Conservation (phyloP, 805 yeast genomes). For the Saccharomycopsis olivae region DNA sequence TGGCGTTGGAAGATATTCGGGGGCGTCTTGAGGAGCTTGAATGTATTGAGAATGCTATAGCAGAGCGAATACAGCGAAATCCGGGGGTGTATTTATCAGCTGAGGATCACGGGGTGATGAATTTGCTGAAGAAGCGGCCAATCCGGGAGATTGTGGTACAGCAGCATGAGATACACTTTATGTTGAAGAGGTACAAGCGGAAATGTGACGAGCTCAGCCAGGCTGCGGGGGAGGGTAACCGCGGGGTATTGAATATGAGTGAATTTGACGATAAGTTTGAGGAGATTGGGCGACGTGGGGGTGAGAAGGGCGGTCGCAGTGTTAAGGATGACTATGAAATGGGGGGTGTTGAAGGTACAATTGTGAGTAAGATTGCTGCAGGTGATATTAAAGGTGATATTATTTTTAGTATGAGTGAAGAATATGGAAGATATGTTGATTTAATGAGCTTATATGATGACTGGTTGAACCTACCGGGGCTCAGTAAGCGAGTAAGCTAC, state of each 20-base stretch:
- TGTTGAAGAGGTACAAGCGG: slow-evolving; percentile 36
- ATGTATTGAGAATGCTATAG: slow-evolving; percentile 53
- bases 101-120: slow-evolving; percentile 24
- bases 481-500: too few relatives aligned
- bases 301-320: too few relatives aligned
- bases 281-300: not conserved
- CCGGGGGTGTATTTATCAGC: slow-evolving; percentile 37
- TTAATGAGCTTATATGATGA: slow-evolving; percentile 38
- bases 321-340: slow-evolving; percentile 8
- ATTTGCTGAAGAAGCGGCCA: slow-evolving; percentile 31
- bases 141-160: slow-evolving; percentile 45
- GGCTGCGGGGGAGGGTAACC: too few relatives aligned
- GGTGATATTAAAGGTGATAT: slow-evolving; percentile 37
- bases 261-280: not conserved
- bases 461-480: slow-evolving; percentile 39
- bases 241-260: not conserved
- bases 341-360: slow-evolving; percentile 14
- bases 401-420: slow-evolving; percentile 50
- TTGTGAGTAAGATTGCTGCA: slow-evolving; percentile 41
- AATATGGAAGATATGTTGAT: slow-evolving; percentile 55
- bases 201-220: slow-evolving; percentile 23
- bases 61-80: slow-evolving; percentile 50
- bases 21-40: slow-evolving; percentile 59
- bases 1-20: slow-evolving; percentile 2
- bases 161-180: slow-evolving; percentile 53